Percentiles rank a stretch among this genome's conserved stretches.
These are phyloP conservation scores for Fusarium praegraminearum DNA, from an alignment of 2,329 filamentous ascomycete genomes.

Conservation along the genomic window DNA sequence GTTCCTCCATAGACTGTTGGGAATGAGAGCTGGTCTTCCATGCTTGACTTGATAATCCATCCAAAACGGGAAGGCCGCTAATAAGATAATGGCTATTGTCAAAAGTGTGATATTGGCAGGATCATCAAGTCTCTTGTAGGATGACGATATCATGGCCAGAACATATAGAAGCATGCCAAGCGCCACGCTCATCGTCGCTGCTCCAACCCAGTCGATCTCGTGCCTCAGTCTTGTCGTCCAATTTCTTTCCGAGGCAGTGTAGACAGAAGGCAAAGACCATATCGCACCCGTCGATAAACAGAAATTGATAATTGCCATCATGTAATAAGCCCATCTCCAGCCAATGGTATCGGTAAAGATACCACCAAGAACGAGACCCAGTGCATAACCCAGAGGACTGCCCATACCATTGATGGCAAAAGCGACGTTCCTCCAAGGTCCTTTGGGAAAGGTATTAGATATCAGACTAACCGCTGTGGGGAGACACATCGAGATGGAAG, in stretches of 20 bases:
- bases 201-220: slow-evolving; percentile 67
- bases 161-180: slow-evolving; percentile 65
- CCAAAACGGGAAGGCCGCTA: slow-evolving; percentile 67
- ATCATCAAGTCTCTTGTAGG: slow-evolving; percentile 54
- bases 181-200: slow-evolving; percentile 57
- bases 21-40: slow-evolving; percentile 66
- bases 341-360: slow-evolving; percentile 61
- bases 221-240: slow-evolving; percentile 47
- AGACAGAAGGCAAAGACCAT: slow-evolving; percentile 52
- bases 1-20: slow-evolving; percentile 70
- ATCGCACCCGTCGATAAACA: slow-evolving; percentile 53
- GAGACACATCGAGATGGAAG: slow-evolving; percentile 55
- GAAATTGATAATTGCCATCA: slow-evolving; percentile 54
- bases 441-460: slow-evolving; percentile 53
- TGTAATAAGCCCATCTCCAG: slow-evolving; percentile 61
- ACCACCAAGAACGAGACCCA: slow-evolving; percentile 63
- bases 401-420: slow-evolving; percentile 61
- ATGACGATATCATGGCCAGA: slow-evolving; percentile 59
- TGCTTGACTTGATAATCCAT: slow-evolving; percentile 61
- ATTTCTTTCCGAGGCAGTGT: slow-evolving; percentile 38
- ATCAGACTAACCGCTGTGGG: slow-evolving; percentile 55
- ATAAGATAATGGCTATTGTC: slow-evolving; percentile 55
- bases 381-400: slow-evolving; percentile 60
- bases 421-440: slow-evolving; percentile 55
- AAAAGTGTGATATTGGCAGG: slow-evolving; percentile 60